These are phyloP conservation scores for Microsporum canis DNA, from an alignment of 2,329 filamentous ascomycete genomes.

Conservation along the genomic window DNA sequence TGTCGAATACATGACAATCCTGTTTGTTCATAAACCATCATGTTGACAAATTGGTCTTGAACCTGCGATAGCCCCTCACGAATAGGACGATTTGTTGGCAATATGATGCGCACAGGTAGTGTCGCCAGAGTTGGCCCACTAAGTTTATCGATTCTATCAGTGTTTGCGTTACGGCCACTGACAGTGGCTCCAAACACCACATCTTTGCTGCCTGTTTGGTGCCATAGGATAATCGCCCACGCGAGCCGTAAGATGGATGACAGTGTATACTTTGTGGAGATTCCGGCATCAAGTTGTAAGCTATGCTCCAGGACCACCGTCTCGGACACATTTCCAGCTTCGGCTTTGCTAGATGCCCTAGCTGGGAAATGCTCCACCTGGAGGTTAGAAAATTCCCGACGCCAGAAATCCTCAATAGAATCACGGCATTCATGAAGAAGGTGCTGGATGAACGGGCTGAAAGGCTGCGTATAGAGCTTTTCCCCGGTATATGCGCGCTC, in stretches of 20 bases:
- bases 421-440: no score
- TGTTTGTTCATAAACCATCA: conserved; percentile 48
- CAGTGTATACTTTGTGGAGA: no score
- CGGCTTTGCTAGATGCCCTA: no score
- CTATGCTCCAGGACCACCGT: no score
- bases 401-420: no score
- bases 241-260: conserved; percentile 45
- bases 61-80: conserved; percentile 42
- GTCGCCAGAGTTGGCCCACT: conserved; percentile 33
- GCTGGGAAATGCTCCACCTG: no score
- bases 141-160: conserved; percentile 29
- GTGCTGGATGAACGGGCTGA: no score
- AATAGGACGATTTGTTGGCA: conserved; percentile 25
- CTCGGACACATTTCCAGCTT: no score
- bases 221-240: conserved; percentile 27
- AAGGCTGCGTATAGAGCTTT: no score
- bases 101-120: conserved; percentile 29
- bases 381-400: no score
- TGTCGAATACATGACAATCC: conserved; percentile 39
- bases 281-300: no score
- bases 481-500: no score
- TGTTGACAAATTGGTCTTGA: conserved; percentile 43
- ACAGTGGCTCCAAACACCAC: conserved; percentile 31
- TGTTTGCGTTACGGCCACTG: conserved; percentile 28
- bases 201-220: conserved; percentile 26